Base-by-base conservation (phyloP, 371 early-diverging fungal species). In the Ordospora colligata region DNA sequence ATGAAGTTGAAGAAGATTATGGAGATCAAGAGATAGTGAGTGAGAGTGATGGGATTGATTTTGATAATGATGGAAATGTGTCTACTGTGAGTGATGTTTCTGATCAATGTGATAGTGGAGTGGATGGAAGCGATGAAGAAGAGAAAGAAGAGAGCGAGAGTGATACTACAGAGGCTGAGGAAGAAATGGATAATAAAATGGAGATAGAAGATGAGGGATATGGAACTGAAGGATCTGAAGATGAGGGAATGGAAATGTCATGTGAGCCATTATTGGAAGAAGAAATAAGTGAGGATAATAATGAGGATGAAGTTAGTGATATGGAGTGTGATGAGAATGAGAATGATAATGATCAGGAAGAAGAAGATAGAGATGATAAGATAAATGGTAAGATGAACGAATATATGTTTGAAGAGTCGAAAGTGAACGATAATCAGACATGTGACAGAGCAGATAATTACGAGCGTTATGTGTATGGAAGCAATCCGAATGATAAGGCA, bases 401-500 rank as follows among this genome's bases (percentile, higher is more conserved):
- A 21, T 74, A 80, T 47, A 25, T 69, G 21, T 77, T 49, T 45
- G 70, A 75, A 25, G 73, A 81, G 42, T 49, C 42, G 14, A 63
- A 69, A 47, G 46, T 77, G 32, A 75, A 79, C 52, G 47, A 68
- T 25, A 74, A 80, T 25, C 81, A 75, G 23, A 78, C 80, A 23
- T 81, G 79, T 66, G 53, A 73, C 10, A 42, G 27, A 0, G 67
- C 73, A 67, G 75, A 71, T 7, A 58, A 80, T 22, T 83, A 83
- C 53, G 80, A 80, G 17, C 77, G 78, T 25, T 75, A 72, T 71
- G 80, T 80, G 42, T 69, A 50, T 25, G 65, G 72, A 27, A 64
- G 64, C 11, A 76, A 76, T 46, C 19, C 23, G 12, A 54, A 75
- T 22, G 70, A 74, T 27, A 45, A 71, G 25, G 82, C 58, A 49